phyloP scores from a whole-genome alignment of 2,329 filamentous ascomycete genomes.

The Monascus ruber region DNA sequence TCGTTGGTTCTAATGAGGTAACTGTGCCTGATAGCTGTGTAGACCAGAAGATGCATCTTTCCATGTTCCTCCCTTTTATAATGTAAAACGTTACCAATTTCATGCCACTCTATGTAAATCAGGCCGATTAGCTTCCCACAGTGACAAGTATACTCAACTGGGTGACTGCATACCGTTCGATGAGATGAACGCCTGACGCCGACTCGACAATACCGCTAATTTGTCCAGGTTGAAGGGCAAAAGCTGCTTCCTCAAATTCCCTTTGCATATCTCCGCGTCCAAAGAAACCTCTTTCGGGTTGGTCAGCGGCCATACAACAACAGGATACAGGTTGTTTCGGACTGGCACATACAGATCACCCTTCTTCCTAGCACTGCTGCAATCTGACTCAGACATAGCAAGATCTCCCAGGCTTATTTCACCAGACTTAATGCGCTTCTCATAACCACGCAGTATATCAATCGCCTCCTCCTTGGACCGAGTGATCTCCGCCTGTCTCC shows the following conservation, averaged over 20 bases:
- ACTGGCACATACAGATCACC: conserved; percentile 60
- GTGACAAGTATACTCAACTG: background rate
- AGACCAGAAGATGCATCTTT: too few species aligned
- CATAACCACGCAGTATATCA: conserved; percentile 62
- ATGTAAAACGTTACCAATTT: too few species aligned
- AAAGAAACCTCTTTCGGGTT: conserved; percentile 61
- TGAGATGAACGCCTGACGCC: conserved; percentile 87
- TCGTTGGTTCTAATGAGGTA: too few species aligned
- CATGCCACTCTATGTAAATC: too few species aligned
- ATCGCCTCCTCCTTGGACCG: conserved; percentile 78
- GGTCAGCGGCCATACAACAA: conserved; percentile 6
- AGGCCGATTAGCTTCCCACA: too few species aligned
- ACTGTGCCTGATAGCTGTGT: too few species aligned
- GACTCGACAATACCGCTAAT: conserved; percentile 84
- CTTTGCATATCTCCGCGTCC: conserved; percentile 94
- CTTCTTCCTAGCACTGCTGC: conserved; percentile 85
- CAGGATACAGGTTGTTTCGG: background rate
- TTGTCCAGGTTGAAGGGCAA: conserved; percentile 75
- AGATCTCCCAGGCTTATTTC: conserved; percentile 64
- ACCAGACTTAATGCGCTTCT: conserved; percentile 63
- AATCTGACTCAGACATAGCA: conserved; percentile 82
- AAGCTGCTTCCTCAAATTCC: conserved; percentile 94
- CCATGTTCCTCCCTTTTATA: too few species aligned
- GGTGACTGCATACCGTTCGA: conserved; percentile 60
- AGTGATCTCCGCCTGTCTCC: conserved; percentile 83